Evolutionary conservation across 805 yeast species (phyloP).

Genomic region (Metschnikowia matae): DNA sequence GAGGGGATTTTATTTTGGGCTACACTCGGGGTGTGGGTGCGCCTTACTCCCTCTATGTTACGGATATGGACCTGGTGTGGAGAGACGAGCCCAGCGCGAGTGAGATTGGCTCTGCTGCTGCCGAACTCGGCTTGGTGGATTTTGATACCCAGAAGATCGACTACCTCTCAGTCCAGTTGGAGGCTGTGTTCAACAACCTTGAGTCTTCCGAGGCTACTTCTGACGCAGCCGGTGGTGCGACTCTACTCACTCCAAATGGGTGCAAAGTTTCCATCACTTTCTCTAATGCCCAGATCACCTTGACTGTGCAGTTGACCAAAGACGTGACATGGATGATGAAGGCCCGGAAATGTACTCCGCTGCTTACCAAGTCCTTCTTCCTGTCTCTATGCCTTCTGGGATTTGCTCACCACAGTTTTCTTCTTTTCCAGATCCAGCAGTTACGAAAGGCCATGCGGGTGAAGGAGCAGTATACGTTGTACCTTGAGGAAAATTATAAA

Average conservation of each 20-base stretch:
- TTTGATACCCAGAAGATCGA: constrained; percentile 16
- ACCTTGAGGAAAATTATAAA: constrained; percentile 32
- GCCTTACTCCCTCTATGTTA: constrained; percentile 24
- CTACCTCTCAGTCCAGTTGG: constrained; percentile 16
- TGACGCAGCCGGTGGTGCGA: not conserved
- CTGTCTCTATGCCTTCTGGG: constrained; percentile 20
- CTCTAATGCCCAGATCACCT: not conserved
- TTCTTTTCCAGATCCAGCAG: constrained; percentile 16
- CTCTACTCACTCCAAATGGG: not conserved
- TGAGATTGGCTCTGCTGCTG: constrained; percentile 18
- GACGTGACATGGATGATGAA: constrained; percentile 23
- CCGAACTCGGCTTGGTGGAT: constrained; percentile 27
- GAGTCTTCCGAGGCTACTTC: not conserved
- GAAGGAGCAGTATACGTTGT: constrained; percentile 32
- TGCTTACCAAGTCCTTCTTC: constrained; percentile 15
- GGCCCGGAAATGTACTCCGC: constrained; percentile 9
- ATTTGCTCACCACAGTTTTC: constrained; percentile 19
- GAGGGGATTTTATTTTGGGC: constrained; percentile 11
- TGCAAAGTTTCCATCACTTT: constrained; percentile 1
- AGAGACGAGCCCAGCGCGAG: constrained; percentile 16
- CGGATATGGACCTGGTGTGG: constrained; percentile 29
- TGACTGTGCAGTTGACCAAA: constrained; percentile 6
- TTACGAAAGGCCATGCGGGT: constrained; percentile 20
- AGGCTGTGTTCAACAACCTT: not conserved
- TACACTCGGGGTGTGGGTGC: constrained; percentile 7